These are phyloP conservation scores for Pythium graminicola DNA, from an alignment of 352 stramenopile genomes.

Conservation along the genomic window DNA sequence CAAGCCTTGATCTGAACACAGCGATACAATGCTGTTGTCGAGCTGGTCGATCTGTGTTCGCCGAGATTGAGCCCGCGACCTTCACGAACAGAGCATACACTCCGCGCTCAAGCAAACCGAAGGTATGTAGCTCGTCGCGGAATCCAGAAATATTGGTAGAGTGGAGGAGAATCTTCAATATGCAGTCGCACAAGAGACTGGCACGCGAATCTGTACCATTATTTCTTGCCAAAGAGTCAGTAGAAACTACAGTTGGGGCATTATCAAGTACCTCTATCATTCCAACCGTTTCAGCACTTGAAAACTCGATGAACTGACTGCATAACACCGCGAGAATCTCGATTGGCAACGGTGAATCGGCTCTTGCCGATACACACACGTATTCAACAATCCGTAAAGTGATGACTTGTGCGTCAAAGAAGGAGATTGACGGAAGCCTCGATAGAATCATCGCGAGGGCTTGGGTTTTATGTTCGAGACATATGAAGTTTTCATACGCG, in stretches of 20 bases:
- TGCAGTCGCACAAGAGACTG: conserved; percentile 44
- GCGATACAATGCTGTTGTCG: conserved; percentile 19
- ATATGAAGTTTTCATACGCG: conserved; percentile 65
- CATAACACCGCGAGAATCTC: conserved; percentile 63
- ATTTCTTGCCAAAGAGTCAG: conserved; percentile 9
- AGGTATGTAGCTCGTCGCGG: conserved; percentile 43
- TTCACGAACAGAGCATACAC: conserved; percentile 48
- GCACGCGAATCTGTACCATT: conserved; percentile 19
- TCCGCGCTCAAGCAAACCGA: conserved; percentile 57
- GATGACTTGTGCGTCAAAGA: conserved; percentile 57
- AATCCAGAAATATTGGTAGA: conserved; percentile 30
- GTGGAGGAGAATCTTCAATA: conserved; percentile 60
- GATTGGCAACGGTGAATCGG: conserved; percentile 35
- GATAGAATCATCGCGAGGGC: conserved; percentile 60
- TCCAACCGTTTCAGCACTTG: conserved; percentile 24
- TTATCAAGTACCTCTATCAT: conserved; percentile 14
- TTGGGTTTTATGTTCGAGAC: conserved; percentile 63
- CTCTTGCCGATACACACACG: conserved; percentile 47
- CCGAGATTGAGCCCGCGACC: conserved; percentile 35
- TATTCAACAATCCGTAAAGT: conserved; percentile 76
- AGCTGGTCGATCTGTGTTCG: conserved; percentile 6
- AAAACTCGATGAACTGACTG: conserved; percentile 54
- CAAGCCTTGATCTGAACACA: conserved; percentile 31
- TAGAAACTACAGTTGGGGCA: background rate
- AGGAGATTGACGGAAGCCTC: conserved; percentile 47